Evolutionary conservation across 108 stramenopile genomes (phyloP), one percentile per base, ranked within the genome.

Genomic region (Schizochytrium sp.): DNA sequence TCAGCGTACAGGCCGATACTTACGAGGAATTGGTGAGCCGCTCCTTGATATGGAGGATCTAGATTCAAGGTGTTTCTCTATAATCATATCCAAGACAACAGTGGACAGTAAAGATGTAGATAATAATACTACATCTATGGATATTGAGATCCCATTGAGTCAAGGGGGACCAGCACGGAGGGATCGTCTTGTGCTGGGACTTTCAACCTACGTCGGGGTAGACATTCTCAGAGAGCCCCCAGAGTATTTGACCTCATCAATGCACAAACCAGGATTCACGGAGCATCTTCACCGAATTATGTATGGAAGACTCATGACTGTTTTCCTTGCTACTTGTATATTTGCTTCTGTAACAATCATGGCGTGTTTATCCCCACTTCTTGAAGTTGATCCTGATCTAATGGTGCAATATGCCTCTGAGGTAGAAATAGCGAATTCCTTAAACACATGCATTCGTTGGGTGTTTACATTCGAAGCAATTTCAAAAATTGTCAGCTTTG

Each of bases 401-500:
- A 53, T 13, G 50, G 28, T 8, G 10, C 50, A 38, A n/a, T 55
- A 83, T 28, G 76, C 76, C 50, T 13, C 8, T 40, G 50, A 83
- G 76, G 55, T 83, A 13, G 12, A 55, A 5, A 5, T 83, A 5
- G 47, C 50, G 0, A 42, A 0, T 7, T 10, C 8, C 2, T 5
- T 83, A n/a, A 55, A 83, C 15, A 49, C 53, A 0, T n/a, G 13
- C 19, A 42, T 83, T 17, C 40, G 38, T 5, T 55, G 47, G 50
- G 2, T 83, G 38, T 83, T 83, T 55, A 55, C 76, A 5, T 13
- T 83, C 47, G 76, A 83, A 40, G 53, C 55, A 13, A 53, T 42
- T n/a, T 47, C 76, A n/a, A 83, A 83, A 42, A 49, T 83, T 28
- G 45, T 83, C 47, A n/a, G 50, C 53, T 28, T 83, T 0, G 76